Percentiles rank a stretch among this genome's conserved stretches.
Conservation (phyloP, 345 rosid species). For the Eucalyptus polybractea region DNA sequence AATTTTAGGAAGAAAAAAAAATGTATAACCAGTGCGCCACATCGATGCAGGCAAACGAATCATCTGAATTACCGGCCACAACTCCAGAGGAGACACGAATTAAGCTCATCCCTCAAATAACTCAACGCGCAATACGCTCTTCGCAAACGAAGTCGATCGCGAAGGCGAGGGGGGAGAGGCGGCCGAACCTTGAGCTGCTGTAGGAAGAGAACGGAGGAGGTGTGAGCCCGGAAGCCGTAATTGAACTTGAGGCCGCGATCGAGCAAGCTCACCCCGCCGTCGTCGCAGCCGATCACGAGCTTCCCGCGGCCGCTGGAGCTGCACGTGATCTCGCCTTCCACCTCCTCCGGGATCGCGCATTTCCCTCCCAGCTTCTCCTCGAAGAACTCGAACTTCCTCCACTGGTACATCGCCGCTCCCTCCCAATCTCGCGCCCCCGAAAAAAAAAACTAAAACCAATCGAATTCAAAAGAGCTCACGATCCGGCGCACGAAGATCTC, state of each 20-base stretch:
- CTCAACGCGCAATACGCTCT: background rate
- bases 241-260: conserved; percentile 96
- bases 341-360: conserved; percentile 70
- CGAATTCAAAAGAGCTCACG: background rate
- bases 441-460: background rate
- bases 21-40: background rate
- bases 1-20: background rate
- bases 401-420: conserved; percentile 53
- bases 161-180: background rate
- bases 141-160: background rate
- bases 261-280: conserved; percentile 72
- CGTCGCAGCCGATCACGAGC: conserved; percentile 78
- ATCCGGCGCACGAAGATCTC: background rate
- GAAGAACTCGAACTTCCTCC: conserved; percentile 98
- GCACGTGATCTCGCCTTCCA: conserved; percentile 53
- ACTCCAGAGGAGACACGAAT: background rate
- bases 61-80: background rate
- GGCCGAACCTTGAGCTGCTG: conserved; percentile 79
- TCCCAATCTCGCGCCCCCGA: background rate
- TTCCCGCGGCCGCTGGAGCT: conserved; percentile 98
- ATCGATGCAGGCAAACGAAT: background rate
- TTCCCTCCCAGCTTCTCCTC: conserved; percentile 91
- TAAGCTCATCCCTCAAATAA: background rate
- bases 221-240: conserved; percentile 74
- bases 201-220: conserved; percentile 75